Base-by-base conservation (phyloP, 768 basidiomycete genomes). In the Boletus subparvulus region DNA sequence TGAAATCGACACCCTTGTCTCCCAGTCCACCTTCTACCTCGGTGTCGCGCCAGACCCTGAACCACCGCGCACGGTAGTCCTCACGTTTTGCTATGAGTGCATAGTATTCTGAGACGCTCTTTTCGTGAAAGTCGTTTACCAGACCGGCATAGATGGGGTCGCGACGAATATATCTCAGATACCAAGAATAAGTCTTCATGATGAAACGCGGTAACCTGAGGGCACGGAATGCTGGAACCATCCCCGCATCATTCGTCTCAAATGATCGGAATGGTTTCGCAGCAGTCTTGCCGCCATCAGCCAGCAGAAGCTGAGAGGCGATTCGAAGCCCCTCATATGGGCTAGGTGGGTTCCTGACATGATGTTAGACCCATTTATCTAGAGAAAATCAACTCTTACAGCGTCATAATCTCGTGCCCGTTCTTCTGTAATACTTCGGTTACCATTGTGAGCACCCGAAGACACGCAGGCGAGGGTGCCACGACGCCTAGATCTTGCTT, bases 391-490 rank as follows among this genome's bases (percentile, higher is more conserved):
- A 7, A n/a, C 14, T 32, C 77, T 55, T 62, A 80, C 87, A 88
- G 80, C 41, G 81, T 74, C 13, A 83, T 67, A 7, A 84, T 69
- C 43, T 80, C 73, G 33, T 86, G 80, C 0, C 83, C 84, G 13
- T 78, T 58, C 33, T 70, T 75, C 33, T 72, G 55, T 19, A 87
- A 69, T 6, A 71, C 68, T 0, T 78, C 71, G 1, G 79, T 77
- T 1, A 84, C 82, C 24, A 58, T 71, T 36, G 76, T 61, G 10
- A 86, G 72, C 16, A 82, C 84, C n/a, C 85, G 77, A 32, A 68
- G 65, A 56, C 84, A 85, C 0, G 85, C 80, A 2, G 86, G 85
- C 2, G 86, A 85, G 3, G 83, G 82, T 30, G 68, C 60, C 2
- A 87, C 78, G 33, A 85, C 77, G 6, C 82, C 87, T 87, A 37